Evolutionary conservation across 1,284 basidiomycete species (phyloP), one percentile per base, ranked within the genome.

Genomic region (Tilletiaria anomala): DNA sequence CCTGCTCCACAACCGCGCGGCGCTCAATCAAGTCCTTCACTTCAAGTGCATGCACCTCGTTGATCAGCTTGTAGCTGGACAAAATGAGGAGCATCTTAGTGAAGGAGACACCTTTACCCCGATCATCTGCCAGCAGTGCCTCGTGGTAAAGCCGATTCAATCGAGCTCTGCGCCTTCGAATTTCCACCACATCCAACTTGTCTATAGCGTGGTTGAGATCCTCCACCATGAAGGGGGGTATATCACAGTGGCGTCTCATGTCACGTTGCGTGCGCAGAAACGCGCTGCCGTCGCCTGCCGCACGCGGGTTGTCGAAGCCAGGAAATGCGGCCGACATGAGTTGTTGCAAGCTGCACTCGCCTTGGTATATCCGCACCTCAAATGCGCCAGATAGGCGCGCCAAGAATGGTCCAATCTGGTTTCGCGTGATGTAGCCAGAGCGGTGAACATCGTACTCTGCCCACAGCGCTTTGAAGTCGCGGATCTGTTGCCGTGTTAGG

Each of bases 401-500:
- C 17, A 96, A 82, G 72, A 96, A 94, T 1, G 75, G 74, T 5
- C 80, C 78, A 47, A 93, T 78, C 39, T 77, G 75, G 32, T 73
- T 70, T 77, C 77, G 58, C 78, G 76, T 38, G 12, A 97, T 72
- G 61, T 82, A 80, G 0, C 86, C 84, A 0, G 79, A 85, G 42
- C 82, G 76, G 3, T 77, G 72, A 41, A 80, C 78, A 26, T 89
- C 82, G 58, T 80, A 83, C 53, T 80, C 76, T 0, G 82, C 80
- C 91, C 91, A 97, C 2, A 83, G 75, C 61, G 86, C 83, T 72
- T 97, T 97, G 76, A 88, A 96, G 1, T 78, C 38, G 3, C 66
- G 54, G 43, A 68, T 63, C 40, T 65, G 56, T 54, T 86, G 82
- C 36, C 91, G 76, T 17, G 80, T 83, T 34, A 96, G 79, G 0